phyloP scores from a whole-genome alignment of 2,329 filamentous ascomycete genomes.

The Pseudogymnoascus sp. region DNA sequence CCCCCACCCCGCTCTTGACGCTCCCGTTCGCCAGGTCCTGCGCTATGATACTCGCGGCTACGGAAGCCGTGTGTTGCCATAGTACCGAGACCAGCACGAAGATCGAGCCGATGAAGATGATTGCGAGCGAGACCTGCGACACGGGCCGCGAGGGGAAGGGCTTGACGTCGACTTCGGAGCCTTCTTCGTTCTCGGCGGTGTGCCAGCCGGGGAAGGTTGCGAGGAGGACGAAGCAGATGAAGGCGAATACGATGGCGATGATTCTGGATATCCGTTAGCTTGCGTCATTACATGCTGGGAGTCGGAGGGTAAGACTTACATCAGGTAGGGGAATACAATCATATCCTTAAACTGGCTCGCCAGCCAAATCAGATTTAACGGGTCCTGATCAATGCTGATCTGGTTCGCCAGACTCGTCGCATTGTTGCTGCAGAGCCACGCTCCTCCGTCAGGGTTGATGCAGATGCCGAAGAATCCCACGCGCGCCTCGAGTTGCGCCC shows the following conservation, averaged over 20 bases:
- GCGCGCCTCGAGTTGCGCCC: slow-evolving; percentile 76
- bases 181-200: slow-evolving; percentile 73
- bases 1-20: slow-evolving; percentile 81
- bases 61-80: slow-evolving; percentile 93
- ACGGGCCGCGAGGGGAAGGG: slow-evolving; percentile 89
- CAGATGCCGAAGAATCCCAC: slow-evolving; percentile 99
- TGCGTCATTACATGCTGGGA: neutral
- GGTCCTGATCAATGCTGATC: slow-evolving; percentile 84
- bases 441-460: slow-evolving; percentile 81
- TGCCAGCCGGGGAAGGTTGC: slow-evolving; percentile 98
- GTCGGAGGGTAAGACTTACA: slow-evolving; percentile 63
- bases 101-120: slow-evolving; percentile 74
- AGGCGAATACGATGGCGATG: slow-evolving; percentile 94
- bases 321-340: slow-evolving; percentile 94
- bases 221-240: slow-evolving; percentile 88
- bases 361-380: slow-evolving; percentile 94
- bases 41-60: slow-evolving; percentile 87
- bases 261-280: slow-evolving; percentile 52
- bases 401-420: slow-evolving; percentile 87
- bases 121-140: slow-evolving; percentile 83
- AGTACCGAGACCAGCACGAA: slow-evolving; percentile 69
- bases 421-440: slow-evolving; percentile 95
- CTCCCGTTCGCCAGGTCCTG: slow-evolving; percentile 89
- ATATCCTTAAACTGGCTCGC: slow-evolving; percentile 96
- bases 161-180: slow-evolving; percentile 84